These are phyloP conservation scores for Penicillium sp. DNA, from an alignment of 2,329 filamentous ascomycete genomes.

Conservation along the genomic window DNA sequence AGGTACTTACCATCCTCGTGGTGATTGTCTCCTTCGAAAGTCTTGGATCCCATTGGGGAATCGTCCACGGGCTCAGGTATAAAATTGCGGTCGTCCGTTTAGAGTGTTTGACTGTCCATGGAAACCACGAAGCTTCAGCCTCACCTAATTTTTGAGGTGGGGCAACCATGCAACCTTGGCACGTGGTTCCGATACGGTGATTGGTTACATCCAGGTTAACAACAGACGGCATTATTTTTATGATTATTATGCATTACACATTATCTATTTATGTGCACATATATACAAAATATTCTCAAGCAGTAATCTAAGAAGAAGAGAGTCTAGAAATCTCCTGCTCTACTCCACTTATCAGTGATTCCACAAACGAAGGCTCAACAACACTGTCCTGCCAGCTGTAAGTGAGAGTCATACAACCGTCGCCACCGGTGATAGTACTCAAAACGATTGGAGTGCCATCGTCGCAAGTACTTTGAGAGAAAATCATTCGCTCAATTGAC, in stretches of 20 bases:
- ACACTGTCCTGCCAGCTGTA: constrained; percentile 41
- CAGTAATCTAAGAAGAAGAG: background rate
- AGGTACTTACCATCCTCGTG: constrained; percentile 11
- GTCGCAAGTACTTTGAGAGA: constrained; percentile 43
- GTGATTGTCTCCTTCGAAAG: constrained; percentile 10
- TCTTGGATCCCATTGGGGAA: constrained; percentile 12
- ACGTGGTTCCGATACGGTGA: background rate
- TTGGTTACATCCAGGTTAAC: background rate
- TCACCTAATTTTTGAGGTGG: too few species aligned
- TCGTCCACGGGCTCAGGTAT: background rate
- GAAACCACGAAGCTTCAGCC: too few species aligned
- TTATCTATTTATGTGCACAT: background rate
- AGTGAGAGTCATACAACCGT: constrained; percentile 39
- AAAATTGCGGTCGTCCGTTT: background rate
- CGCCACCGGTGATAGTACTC: constrained; percentile 41
- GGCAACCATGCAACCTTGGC: background rate
- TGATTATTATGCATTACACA: background rate
- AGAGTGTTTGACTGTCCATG: background rate
- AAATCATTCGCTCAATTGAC: constrained; percentile 39
- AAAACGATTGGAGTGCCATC: constrained; percentile 36
- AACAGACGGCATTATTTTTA: background rate
- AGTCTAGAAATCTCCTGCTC: background rate
- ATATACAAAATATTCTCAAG: background rate
- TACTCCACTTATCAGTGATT: background rate
- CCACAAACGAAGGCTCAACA: constrained; percentile 26